Evolutionary conservation across 768 basidiomycete genomes (phyloP).

Genomic region (Serendipita sp.): DNA sequence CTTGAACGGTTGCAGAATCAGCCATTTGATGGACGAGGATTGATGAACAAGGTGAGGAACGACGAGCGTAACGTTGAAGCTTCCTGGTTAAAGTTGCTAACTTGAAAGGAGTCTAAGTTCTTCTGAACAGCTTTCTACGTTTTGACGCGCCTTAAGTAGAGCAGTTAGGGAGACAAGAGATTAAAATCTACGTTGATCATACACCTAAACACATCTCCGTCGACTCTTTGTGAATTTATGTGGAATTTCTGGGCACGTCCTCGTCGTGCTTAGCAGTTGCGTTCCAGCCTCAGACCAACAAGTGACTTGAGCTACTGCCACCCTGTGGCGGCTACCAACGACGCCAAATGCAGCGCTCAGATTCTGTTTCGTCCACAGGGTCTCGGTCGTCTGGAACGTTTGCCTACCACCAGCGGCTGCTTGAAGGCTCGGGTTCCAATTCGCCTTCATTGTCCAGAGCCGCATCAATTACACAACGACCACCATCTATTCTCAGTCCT

Average conservation of each 20-base stretch:
- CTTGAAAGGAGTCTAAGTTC: neutral
- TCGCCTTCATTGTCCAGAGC: neutral
- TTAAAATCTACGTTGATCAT: neutral
- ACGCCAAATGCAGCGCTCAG: conserved; percentile 3
- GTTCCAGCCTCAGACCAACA: neutral
- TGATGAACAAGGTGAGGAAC: conserved; percentile 4
- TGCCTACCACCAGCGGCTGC: neutral
- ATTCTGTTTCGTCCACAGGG: conserved; percentile 1
- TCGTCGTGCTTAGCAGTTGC: neutral
- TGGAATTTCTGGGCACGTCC: too few relatives aligned
- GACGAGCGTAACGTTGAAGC: neutral
- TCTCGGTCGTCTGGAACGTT: conserved; percentile 2
- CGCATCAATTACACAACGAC: neutral
- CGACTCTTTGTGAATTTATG: too few relatives aligned
- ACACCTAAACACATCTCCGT: neutral
- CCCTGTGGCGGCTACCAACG: neutral
- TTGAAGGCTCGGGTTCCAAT: conserved; percentile 1
- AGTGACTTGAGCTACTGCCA: neutral
- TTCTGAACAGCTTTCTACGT: neutral
- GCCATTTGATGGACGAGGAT: conserved; percentile 4
- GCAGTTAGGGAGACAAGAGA: too few relatives aligned
- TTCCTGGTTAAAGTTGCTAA: neutral
- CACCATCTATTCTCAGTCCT: conserved; percentile 6
- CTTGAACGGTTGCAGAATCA: neutral
- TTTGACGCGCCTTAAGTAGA: too few relatives aligned